A percentile compares a stretch with the other conserved stretches of the same genome.
Evolutionary conservation across 2,329 filamentous ascomycete species (phyloP).

Genomic region (Berkeleyomyces basicola): DNA sequence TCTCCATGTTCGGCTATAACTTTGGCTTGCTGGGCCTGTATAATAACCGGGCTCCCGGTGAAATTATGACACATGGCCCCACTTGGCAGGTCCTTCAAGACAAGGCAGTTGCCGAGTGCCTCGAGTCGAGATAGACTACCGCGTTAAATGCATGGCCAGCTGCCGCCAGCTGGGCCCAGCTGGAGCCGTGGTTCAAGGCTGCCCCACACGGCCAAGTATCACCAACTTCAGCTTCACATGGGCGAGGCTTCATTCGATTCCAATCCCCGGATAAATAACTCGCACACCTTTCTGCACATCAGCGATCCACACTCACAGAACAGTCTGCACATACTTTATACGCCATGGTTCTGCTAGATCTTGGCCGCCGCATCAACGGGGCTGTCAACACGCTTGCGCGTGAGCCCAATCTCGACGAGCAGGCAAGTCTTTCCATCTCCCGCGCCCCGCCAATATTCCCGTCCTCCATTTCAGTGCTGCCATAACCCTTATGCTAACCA

Average conservation of each 20-base stretch:
- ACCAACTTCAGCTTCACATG: not conserved
- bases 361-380: slow-evolving; percentile 94
- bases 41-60: too few relatives aligned
- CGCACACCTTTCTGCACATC: not conserved
- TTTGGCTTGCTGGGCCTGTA: too few relatives aligned
- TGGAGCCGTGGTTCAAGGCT: not conserved
- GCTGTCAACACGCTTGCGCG: slow-evolving; percentile 87
- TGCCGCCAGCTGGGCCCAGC: not conserved
- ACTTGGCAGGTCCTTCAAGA: too few relatives aligned
- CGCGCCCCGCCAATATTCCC: slow-evolving; percentile 3
- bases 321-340: not conserved
- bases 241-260: not conserved
- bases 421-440: slow-evolving; percentile 35
- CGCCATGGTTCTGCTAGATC: slow-evolving; percentile 92
- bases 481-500: slow-evolving; percentile 10
- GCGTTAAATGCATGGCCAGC: not conserved
- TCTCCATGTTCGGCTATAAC: too few relatives aligned
- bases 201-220: not conserved
- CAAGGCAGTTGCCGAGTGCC: too few relatives aligned
- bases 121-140: too few relatives aligned
- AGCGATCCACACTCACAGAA: not conserved
- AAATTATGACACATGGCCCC: too few relatives aligned
- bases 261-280: not conserved
- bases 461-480: not conserved
- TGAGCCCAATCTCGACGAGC: slow-evolving; percentile 88